phyloP scores from a whole-genome alignment of 2,329 filamentous ascomycete species.

The Xylariaceae sp. region DNA sequence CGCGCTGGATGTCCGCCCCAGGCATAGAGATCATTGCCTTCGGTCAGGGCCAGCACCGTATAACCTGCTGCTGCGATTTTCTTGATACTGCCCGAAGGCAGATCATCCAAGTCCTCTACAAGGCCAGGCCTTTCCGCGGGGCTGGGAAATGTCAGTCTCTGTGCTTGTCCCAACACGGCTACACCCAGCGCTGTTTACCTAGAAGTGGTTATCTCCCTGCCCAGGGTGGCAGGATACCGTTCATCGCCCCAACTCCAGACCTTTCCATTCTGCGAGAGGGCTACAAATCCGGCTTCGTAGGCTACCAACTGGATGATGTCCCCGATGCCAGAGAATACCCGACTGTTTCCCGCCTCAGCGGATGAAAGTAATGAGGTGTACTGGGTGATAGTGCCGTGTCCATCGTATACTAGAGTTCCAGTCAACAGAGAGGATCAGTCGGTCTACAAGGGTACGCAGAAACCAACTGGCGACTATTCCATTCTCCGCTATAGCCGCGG shows the following conservation, averaged over 20 bases:
- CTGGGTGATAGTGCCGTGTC: constrained; percentile 27
- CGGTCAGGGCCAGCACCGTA: constrained; percentile 53
- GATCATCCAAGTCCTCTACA: constrained; percentile 47
- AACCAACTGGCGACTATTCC: constrained; percentile 31
- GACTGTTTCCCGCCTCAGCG: constrained; percentile 3
- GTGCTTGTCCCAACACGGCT: not conserved
- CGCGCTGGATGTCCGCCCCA: constrained; percentile 51
- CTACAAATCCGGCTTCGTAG: constrained; percentile 48
- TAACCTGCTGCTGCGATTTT: constrained; percentile 57
- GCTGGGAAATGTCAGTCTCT: constrained; percentile 29
- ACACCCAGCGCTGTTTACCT: constrained; percentile 28
- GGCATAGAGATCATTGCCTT: constrained; percentile 54
- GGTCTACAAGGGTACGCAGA: not conserved
- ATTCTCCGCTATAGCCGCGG: constrained; percentile 36
- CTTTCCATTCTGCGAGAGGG: constrained; percentile 41
- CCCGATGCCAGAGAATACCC: constrained; percentile 26
- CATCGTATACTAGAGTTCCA: constrained; percentile 26
- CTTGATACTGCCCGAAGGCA: constrained; percentile 48
- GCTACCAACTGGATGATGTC: constrained; percentile 41
- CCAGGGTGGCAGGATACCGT: constrained; percentile 54
- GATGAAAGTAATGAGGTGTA: constrained; percentile 23
- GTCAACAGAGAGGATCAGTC: constrained; percentile 11
- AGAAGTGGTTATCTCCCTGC: constrained; percentile 42
- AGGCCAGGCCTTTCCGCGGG: constrained; percentile 44
- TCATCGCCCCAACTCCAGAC: constrained; percentile 56